These are phyloP conservation scores for Epichloe gansuensis DNA, from an alignment of 2,329 filamentous ascomycete species.

Conservation along the genomic window DNA sequence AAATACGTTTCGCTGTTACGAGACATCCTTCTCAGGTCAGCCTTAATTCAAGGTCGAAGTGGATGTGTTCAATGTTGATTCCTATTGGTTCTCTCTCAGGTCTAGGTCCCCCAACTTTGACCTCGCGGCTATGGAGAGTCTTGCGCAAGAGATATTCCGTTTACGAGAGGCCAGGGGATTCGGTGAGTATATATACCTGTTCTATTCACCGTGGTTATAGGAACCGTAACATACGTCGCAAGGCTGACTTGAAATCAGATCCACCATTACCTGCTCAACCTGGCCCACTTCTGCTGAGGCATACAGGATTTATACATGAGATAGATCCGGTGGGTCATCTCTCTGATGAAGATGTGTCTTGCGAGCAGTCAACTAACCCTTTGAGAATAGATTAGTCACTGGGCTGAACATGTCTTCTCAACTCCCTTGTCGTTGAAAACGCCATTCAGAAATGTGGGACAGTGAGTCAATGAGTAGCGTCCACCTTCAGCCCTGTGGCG, in stretches of 20 bases:
- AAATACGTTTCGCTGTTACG: slow-evolving; percentile 37
- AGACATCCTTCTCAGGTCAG: slow-evolving; percentile 38
- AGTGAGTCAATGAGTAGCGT: slow-evolving; percentile 17
- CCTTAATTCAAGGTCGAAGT: background rate
- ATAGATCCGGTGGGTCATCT: slow-evolving; percentile 12
- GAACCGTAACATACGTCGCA: background rate
- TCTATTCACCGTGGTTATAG: background rate
- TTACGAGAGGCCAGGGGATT: slow-evolving; percentile 42
- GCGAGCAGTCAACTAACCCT: background rate
- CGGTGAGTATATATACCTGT: slow-evolving; percentile 23
- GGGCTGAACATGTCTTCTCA: slow-evolving; percentile 49
- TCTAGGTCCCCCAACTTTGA: slow-evolving; percentile 37
- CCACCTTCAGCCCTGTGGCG: background rate
- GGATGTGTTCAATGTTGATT: slow-evolving; percentile 4
- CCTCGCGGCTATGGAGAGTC: slow-evolving; percentile 37
- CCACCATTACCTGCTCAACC: slow-evolving; percentile 21
- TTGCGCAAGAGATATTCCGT: slow-evolving; percentile 35
- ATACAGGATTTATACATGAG: slow-evolving; percentile 15
- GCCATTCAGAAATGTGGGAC: slow-evolving; percentile 26
- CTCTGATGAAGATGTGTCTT: background rate
- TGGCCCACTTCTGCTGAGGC: slow-evolving; percentile 19
- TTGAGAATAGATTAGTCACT: slow-evolving; percentile 35
- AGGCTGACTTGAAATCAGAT: background rate
- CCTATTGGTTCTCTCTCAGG: slow-evolving; percentile 1
- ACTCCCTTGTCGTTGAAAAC: slow-evolving; percentile 38